These are phyloP conservation scores for Pythium monospermum DNA, from an alignment of 352 stramenopile species.

Conservation along the genomic window DNA sequence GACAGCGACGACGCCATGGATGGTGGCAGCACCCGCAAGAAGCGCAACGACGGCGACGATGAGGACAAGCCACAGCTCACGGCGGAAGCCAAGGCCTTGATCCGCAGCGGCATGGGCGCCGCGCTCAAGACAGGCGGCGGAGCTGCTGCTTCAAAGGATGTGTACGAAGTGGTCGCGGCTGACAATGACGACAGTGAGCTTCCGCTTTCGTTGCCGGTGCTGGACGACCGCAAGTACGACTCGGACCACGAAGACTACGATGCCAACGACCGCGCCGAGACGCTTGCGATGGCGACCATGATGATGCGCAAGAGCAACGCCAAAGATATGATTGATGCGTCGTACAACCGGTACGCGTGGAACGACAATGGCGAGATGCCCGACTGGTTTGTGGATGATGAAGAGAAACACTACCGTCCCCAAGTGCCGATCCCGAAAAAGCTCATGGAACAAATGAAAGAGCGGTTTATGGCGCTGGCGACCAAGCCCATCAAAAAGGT, in stretches of 20 bases:
- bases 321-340: constrained; percentile 97
- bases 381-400: constrained; percentile 97
- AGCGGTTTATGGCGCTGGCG: constrained; percentile 94
- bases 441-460: constrained; percentile 98
- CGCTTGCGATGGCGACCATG: constrained; percentile 97
- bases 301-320: constrained; percentile 96
- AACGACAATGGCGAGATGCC: constrained; percentile 96
- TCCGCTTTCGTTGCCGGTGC: constrained; percentile 37
- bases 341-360: constrained; percentile 99
- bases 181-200: constrained; percentile 33
- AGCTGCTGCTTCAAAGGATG: constrained; percentile 33
- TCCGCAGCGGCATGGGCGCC: constrained; percentile 82
- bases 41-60: constrained; percentile 2
- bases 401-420: constrained; percentile 96
- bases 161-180: constrained; percentile 41
- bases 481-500: constrained; percentile 99
- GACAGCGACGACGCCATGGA: constrained; percentile 48
- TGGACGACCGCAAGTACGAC: constrained; percentile 93
- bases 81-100: constrained; percentile 74
- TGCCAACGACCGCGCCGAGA: constrained; percentile 94
- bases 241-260: constrained; percentile 98
- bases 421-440: constrained; percentile 96
- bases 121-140: constrained; percentile 23
- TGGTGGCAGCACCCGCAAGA: constrained; percentile 6
- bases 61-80: constrained; percentile 22